phyloP scores from a whole-genome alignment of 1,284 basidiomycete species.

The Fomes fomentarius region DNA sequence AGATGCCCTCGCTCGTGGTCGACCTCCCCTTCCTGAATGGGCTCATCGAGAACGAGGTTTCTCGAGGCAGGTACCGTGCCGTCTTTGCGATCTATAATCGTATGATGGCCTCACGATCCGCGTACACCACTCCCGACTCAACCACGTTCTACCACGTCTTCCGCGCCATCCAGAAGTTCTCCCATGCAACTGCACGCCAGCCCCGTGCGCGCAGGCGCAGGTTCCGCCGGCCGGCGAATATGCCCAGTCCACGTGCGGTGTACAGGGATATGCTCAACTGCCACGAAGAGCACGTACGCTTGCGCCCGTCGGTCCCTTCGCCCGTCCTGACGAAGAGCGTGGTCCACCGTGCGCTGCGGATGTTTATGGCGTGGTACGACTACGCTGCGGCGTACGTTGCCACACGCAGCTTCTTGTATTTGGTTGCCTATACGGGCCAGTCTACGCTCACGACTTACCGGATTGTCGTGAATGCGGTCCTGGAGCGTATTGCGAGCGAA shows the following conservation, averaged over 20 bases:
- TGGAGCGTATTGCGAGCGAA: constrained; percentile 24
- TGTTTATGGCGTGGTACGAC: constrained; percentile 47
- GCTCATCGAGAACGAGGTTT: constrained; percentile 45
- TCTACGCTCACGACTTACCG: constrained; percentile 44
- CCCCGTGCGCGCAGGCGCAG: not conserved
- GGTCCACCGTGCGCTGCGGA: constrained; percentile 45
- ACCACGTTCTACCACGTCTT: constrained; percentile 30
- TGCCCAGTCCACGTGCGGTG: constrained; percentile 44
- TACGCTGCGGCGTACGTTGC: constrained; percentile 49
- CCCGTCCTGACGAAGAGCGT: constrained; percentile 38
- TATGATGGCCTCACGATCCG: constrained; percentile 36
- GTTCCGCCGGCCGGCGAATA: constrained; percentile 12
- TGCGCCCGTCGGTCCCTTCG: constrained; percentile 22
- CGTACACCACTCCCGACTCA: constrained; percentile 41
- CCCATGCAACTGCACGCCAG: not conserved
- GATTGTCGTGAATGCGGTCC: constrained; percentile 36
- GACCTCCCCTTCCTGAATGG: constrained; percentile 49
- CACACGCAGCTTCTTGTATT: constrained; percentile 36
- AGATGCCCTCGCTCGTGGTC: constrained; percentile 35
- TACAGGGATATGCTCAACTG: constrained; percentile 49
- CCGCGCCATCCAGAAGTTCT: not conserved
- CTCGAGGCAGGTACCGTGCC: constrained; percentile 34
- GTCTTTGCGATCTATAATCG: constrained; percentile 48
- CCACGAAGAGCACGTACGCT: constrained; percentile 27
- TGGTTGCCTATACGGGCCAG: not conserved